Evolutionary conservation across 2,329 filamentous ascomycete genomes (phyloP), one percentile per base, ranked within the genome.

Genomic region (Verticillium longisporum): DNA sequence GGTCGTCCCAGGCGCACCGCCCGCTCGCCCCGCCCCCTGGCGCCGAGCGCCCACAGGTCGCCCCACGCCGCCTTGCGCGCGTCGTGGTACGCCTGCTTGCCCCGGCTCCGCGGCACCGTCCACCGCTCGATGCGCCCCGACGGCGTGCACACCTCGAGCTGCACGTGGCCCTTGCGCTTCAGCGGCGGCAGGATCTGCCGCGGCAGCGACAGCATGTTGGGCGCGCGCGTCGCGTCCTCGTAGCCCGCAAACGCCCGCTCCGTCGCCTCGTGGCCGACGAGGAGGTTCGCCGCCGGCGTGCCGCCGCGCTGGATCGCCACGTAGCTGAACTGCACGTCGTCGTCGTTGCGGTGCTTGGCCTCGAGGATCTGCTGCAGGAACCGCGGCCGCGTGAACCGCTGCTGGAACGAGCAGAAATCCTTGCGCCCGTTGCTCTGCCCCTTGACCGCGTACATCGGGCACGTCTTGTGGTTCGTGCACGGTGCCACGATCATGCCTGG

Each of bases 11-110:
- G 74, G 7, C 87, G 83, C 54, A 90, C 76, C 14, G 77, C 79
- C 56, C 90, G 79, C 2, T 75, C 70, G 4, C 89, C 83, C 13
- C 92, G 83, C 0, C 92, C 96, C 81, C 98, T 98, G 26, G 93
- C 94, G 0, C 95, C 95, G 0, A 98, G 80, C 0, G 94, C 92
- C 95, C 95, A 99, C 10, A 98, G 80, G 72, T 98, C 95, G 45
- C 95, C 95, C 95, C 94, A 98, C 59, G 78, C 78, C 0, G 89
- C 84, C 77, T 99, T 99, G 64, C 95, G 87, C 38, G 95, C 95
- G 71, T 98, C 95, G 68, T 90, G 91, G 77, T 94, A 98, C 1
- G 92, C 92, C 68, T 89, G 86, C 68, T 84, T 88, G 72, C 88
- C 88, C 75, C 88, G 95, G 62, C 88, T 92, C 67, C 87, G 87